Evolutionary conservation across 768 basidiomycete genomes (phyloP).

Genomic region (Hysterangium stoloniferum): DNA sequence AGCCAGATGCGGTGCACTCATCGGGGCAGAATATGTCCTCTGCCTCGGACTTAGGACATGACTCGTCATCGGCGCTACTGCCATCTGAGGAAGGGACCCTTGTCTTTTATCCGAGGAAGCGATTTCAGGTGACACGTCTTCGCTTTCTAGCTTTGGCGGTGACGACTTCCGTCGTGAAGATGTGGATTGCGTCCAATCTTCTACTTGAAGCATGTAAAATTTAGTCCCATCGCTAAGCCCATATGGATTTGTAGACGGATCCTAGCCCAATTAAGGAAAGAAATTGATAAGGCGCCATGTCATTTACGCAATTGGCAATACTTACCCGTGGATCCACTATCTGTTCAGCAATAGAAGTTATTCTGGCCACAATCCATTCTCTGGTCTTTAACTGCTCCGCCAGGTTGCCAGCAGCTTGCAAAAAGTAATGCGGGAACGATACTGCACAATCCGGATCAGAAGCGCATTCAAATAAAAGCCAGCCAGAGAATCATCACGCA

Average conservation of each 20-base stretch:
- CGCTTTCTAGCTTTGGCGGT: constrained; percentile 36
- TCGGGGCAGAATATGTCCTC: constrained; percentile 56
- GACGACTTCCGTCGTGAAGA: constrained; percentile 50
- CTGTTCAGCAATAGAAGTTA: constrained; percentile 80
- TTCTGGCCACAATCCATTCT: constrained; percentile 93
- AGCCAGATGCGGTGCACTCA: constrained; percentile 45
- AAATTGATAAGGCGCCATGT: neutral
- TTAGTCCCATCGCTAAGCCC: constrained; percentile 83
- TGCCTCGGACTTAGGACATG: constrained; percentile 57
- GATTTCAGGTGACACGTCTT: constrained; percentile 44
- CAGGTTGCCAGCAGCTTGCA: constrained; percentile 78
- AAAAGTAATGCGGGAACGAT: constrained; percentile 95
- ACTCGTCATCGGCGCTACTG: constrained; percentile 55
- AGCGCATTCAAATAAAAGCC: neutral
- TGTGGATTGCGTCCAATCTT: constrained; percentile 82
- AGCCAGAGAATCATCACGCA: constrained; percentile 27
- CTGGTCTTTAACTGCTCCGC: constrained; percentile 84
- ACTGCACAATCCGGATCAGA: constrained; percentile 40
- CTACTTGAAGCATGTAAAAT: constrained; percentile 89
- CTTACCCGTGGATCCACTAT: constrained; percentile 74
- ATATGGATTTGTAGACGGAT: constrained; percentile 82
- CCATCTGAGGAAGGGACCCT: constrained; percentile 66
- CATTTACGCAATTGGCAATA: constrained; percentile 13
- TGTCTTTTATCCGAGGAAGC: constrained; percentile 60
- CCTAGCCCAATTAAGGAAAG: too few species aligned